Evolutionary conservation across 2,329 filamentous ascomycete species (phyloP).

Genomic region (Berkeleyomyces rouxiae): DNA sequence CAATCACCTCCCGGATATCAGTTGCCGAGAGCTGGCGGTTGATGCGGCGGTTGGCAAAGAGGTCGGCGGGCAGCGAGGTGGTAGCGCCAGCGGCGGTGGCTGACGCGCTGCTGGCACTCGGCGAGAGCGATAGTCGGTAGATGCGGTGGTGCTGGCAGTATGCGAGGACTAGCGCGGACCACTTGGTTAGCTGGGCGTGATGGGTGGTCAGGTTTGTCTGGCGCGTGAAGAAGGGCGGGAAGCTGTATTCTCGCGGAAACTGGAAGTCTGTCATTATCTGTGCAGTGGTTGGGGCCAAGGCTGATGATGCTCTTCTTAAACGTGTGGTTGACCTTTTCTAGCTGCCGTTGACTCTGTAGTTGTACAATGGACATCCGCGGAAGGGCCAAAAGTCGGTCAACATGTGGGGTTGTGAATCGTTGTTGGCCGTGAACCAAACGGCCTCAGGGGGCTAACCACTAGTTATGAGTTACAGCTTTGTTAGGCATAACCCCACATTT

Average conservation of each 20-base stretch:
- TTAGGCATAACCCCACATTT: too few relatives aligned
- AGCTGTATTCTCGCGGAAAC: slow-evolving; percentile 52
- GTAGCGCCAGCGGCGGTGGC: slow-evolving; percentile 21
- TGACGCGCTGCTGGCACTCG: slow-evolving; percentile 27
- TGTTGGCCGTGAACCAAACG: not conserved
- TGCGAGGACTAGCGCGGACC: slow-evolving; percentile 67
- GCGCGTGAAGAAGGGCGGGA: slow-evolving; percentile 73
- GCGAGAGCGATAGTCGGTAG: slow-evolving; percentile 53
- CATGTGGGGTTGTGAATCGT: not conserved
- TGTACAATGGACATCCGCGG: not conserved
- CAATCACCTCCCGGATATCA: slow-evolving; percentile 41
- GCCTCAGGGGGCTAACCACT: not conserved
- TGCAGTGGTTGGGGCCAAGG: not conserved
- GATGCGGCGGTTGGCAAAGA: slow-evolving; percentile 42
- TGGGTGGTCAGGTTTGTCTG: slow-evolving; percentile 60
- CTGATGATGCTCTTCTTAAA: not conserved
- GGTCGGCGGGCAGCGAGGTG: slow-evolving; percentile 24
- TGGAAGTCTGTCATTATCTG: slow-evolving; percentile 23
- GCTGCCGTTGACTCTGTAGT: not conserved
- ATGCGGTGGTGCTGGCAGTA: slow-evolving; percentile 68
- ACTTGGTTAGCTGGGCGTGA: slow-evolving; percentile 64
- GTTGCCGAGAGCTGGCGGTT: slow-evolving; percentile 32
- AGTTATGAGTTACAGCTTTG: not conserved
- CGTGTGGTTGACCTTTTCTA: not conserved
- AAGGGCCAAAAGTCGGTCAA: not conserved